phyloP scores from a whole-genome alignment of 2,329 filamentous ascomycete species.

The Fusarium penzigii region DNA sequence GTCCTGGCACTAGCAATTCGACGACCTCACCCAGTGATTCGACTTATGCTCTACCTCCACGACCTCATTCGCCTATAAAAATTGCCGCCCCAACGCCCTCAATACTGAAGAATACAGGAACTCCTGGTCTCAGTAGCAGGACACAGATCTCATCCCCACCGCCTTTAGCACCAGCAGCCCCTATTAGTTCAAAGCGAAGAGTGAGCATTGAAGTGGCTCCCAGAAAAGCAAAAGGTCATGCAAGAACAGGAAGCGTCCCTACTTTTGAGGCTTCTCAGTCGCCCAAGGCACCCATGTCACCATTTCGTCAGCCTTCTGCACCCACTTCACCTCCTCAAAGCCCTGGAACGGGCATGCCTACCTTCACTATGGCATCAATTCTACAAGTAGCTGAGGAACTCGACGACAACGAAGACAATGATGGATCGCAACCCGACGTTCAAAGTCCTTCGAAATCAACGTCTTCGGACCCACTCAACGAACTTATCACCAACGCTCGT shows the following conservation, averaged over 20 bases:
- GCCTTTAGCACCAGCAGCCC: slow-evolving; percentile 34
- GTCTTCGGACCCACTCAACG: slow-evolving; percentile 64
- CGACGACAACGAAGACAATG: slow-evolving; percentile 34
- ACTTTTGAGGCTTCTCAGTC: slow-evolving; percentile 39
- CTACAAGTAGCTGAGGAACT: slow-evolving; percentile 58
- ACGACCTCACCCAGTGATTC: slow-evolving; percentile 18
- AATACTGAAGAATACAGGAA: slow-evolving; percentile 20
- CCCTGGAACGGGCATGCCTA: slow-evolving; percentile 32
- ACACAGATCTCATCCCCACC: slow-evolving; percentile 39
- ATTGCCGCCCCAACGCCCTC: slow-evolving; percentile 23
- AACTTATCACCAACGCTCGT: slow-evolving; percentile 83
- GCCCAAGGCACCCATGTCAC: slow-evolving; percentile 36
- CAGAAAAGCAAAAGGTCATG: slow-evolving; percentile 38
- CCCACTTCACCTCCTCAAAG: slow-evolving; percentile 39
- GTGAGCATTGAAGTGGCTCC: slow-evolving; percentile 46
- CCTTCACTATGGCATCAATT: slow-evolving; percentile 56
- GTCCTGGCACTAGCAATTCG: slow-evolving; percentile 38
- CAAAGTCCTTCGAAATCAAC: slow-evolving; percentile 61
- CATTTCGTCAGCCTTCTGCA: slow-evolving; percentile 34
- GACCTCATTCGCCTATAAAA: slow-evolving; percentile 56
- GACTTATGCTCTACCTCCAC: slow-evolving; percentile 31
- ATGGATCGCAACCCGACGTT: slow-evolving; percentile 36
- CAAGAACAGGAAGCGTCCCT: slow-evolving; percentile 42
- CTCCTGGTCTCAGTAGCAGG: slow-evolving; percentile 26
- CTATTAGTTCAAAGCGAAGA: slow-evolving; percentile 38